phyloP scores from a whole-genome alignment of 176 grass and related monocot species.

The Oryza australiensis region DNA sequence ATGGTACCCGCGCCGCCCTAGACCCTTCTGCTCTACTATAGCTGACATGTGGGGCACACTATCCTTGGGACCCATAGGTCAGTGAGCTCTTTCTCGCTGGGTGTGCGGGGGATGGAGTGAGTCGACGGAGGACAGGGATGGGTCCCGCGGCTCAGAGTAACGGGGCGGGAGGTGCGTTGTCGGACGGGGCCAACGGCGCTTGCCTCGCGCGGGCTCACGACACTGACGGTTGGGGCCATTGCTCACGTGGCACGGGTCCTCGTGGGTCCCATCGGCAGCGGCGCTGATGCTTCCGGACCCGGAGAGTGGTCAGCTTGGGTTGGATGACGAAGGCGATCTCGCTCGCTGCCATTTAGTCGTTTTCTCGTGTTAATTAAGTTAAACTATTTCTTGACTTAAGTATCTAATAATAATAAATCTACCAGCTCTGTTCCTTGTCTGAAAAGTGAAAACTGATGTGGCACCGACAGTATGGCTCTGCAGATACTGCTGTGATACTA shows the following conservation, averaged over 20 bases:
- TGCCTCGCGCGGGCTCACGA: constrained; percentile 3
- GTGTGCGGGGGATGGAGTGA: fast-evolving
- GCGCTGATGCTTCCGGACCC: constrained; percentile 4
- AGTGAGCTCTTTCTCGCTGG: fast-evolving
- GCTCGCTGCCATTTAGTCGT: background rate
- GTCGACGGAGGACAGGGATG: background rate
- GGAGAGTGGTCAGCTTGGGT: background rate
- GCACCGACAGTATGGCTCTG: background rate
- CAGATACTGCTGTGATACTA: background rate
- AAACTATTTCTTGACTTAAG: background rate
- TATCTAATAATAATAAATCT: background rate
- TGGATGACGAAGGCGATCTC: background rate
- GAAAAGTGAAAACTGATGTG: too few relatives aligned
- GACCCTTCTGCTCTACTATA: fast-evolving
- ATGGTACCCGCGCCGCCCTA: background rate
- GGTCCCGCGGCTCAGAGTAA: constrained; percentile 1
- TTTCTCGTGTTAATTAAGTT: background rate
- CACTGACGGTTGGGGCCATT: constrained; percentile 22
- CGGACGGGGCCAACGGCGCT: constrained; percentile 20
- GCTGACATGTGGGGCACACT: fast-evolving
- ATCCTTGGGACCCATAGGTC: fast-evolving
- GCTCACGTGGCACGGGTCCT: background rate
- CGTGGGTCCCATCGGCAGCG: background rate
- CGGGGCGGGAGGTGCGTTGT: background rate
- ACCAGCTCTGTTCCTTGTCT: background rate